phyloP scores from a whole-genome alignment of 441 rosid species.

The Corymbia calophylla region DNA sequence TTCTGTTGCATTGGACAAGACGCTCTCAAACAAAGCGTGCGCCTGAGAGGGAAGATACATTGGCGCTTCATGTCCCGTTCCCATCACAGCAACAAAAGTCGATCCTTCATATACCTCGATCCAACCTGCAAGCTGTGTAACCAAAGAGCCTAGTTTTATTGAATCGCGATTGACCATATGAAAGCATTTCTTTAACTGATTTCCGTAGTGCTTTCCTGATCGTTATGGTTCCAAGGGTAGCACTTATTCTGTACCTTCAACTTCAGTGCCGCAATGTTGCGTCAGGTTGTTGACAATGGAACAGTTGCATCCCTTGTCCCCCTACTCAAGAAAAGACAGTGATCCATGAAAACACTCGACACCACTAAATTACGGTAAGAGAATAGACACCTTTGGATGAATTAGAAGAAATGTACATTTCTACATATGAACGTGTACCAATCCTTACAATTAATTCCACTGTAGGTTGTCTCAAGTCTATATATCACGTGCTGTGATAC shows the following conservation, averaged over 20 bases:
- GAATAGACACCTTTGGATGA: background rate
- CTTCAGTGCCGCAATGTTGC: background rate
- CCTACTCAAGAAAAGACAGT: background rate
- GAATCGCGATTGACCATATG: background rate
- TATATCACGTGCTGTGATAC: background rate
- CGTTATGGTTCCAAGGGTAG: background rate
- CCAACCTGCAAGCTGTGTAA: background rate
- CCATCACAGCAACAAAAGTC: background rate
- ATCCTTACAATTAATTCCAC: background rate
- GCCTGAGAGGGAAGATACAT: background rate
- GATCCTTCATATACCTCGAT: background rate
- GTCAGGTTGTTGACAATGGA: background rate
- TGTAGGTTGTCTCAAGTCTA: background rate
- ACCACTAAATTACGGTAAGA: background rate
- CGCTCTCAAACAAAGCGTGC: background rate
- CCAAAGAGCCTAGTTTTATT: background rate
- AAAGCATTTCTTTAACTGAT: fast-evolving
- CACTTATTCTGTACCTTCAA: background rate
- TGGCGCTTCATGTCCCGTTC: background rate
- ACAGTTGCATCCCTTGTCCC: background rate
- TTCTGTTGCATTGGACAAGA: background rate
- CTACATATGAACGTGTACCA: background rate
- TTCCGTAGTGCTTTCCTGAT: fast-evolving
- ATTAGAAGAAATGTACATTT: background rate
- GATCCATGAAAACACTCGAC: background rate